Evolutionary conservation across 208 protist genomes (phyloP).

Genomic region (Zelonia costaricensis): DNA sequence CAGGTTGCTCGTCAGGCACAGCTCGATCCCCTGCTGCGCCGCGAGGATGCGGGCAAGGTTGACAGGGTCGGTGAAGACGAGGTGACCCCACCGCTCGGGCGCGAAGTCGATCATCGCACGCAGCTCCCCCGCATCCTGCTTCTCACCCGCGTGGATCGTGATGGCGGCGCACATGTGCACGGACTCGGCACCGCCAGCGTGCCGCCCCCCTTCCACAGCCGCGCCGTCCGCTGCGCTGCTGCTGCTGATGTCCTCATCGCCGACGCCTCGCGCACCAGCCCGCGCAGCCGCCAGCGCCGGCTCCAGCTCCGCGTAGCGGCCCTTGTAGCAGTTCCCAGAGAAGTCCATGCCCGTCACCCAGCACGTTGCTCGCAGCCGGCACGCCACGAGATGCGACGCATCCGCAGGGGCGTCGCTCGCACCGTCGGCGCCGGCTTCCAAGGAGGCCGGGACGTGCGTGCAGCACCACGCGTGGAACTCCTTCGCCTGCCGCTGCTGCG

Average conservation of each 20-base stretch:
- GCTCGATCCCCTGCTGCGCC: constrained; percentile 65
- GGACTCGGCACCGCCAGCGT: background rate
- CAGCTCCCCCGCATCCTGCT: constrained; percentile 67
- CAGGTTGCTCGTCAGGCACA: constrained; percentile 88
- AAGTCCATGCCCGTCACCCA: constrained; percentile 88
- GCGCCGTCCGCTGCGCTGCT: constrained; percentile 27
- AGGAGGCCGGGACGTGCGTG: background rate
- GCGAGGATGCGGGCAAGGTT: constrained; percentile 37
- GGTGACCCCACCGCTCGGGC: constrained; percentile 78
- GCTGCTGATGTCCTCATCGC: constrained; percentile 11
- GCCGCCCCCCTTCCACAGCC: constrained; percentile 27
- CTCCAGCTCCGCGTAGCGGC: constrained; percentile 52
- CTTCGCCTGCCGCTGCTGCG: constrained; percentile 49
- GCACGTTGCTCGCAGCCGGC: constrained; percentile 49
- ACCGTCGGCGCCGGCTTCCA: background rate
- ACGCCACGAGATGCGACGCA: background rate
- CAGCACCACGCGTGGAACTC: constrained; percentile 43
- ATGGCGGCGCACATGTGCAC: constrained; percentile 31
- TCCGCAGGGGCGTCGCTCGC: background rate
- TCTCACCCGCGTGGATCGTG: constrained; percentile 86
- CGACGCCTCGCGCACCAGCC: background rate
- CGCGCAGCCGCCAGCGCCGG: constrained; percentile 38
- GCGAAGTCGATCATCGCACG: constrained; percentile 58
- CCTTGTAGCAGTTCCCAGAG: constrained; percentile 87
- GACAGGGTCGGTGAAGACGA: constrained; percentile 64